Evolutionary conservation across 495 filamentous ascomycete species (phyloP).

Genomic region (Penicillium nucicola): DNA sequence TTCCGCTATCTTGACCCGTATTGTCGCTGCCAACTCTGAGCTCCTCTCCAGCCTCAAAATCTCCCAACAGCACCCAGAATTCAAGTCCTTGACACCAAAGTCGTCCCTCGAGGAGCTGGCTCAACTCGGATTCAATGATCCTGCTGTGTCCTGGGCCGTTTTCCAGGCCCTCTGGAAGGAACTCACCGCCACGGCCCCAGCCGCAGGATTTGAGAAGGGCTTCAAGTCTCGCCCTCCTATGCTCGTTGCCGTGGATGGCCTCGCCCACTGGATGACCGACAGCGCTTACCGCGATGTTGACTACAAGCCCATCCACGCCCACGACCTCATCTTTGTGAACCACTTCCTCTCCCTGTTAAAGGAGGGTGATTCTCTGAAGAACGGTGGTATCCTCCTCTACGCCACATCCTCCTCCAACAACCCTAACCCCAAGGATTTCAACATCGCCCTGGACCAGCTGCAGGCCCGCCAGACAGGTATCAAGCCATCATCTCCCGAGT

Average conservation of each 20-base stretch:
- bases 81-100: slow-evolving; percentile 54
- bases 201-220: slow-evolving; percentile 30
- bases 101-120: slow-evolving; percentile 66
- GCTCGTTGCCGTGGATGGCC: slow-evolving; percentile 72
- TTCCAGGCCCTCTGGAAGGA: slow-evolving; percentile 82
- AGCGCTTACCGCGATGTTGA: slow-evolving; percentile 68
- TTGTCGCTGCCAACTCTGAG: slow-evolving; percentile 66
- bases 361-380: slow-evolving; percentile 57
- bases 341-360: slow-evolving; percentile 69
- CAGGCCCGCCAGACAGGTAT: slow-evolving; percentile 37
- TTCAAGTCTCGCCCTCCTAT: slow-evolving; percentile 67
- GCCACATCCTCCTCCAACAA: slow-evolving; percentile 66
- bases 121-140: slow-evolving; percentile 67
- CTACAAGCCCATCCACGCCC: slow-evolving; percentile 76
- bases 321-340: slow-evolving; percentile 75
- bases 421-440: slow-evolving; percentile 57
- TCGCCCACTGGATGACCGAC: slow-evolving; percentile 74
- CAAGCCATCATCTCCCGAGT: slow-evolving; percentile 28
- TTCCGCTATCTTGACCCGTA: slow-evolving; percentile 65
- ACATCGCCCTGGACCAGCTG: slow-evolving; percentile 58
- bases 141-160: slow-evolving; percentile 72
- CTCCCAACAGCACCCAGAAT: slow-evolving; percentile 54
- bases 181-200: slow-evolving; percentile 57
- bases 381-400: slow-evolving; percentile 76
- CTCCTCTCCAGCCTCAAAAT: slow-evolving; percentile 59